Evolutionary conservation across 2,329 filamentous ascomycete species (phyloP), one percentile per base, ranked within the genome.

Genomic region (Pyricularia pennisetigena): DNA sequence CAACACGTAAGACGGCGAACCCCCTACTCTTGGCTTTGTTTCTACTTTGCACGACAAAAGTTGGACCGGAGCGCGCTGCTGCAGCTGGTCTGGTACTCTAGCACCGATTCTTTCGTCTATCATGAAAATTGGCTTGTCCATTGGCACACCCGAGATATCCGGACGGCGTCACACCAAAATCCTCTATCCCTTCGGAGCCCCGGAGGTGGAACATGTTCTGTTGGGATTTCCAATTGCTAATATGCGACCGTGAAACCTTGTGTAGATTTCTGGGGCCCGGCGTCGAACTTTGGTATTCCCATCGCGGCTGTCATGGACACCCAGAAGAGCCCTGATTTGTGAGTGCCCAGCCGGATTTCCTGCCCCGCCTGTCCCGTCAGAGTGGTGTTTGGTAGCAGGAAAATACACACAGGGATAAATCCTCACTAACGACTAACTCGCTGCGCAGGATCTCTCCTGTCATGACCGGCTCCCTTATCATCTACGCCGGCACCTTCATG

Each of bases 241-340:
- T 54, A 54, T 28, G 35, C 64, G 35, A 66, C 24, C 12, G 32
- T 41, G 64, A 57, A 66, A 28, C 35, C 28, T 20, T 20, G 24
- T 16, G 32, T 75, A 94, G 92, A 95, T 82, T 95, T 95, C 83
- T 95, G 92, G 92, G 92, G 92, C 67, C 92, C 92, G 67, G 91
- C 86, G 70, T 94, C 92, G 74, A 95, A 95, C 84, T 95, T 95
- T 76, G 92, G 92, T 79, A 94, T 95, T 74, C 92, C 92, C 68
- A 76, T 94, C 71, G 92, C 92, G 32, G 92, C 92, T 64, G 88
- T 95, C 69, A 86, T 93, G 82, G 92, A 95, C 77, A 92, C 90
- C 63, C 88, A 92, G 76, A 95, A 95, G 82, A 92, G 91, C 75
- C 91, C 92, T 73, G 91, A 94, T 72, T 84, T 94, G 92, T 94